These are phyloP conservation scores for Colletotrichum sp. DNA, from an alignment of 2,329 filamentous ascomycete species.

Conservation along the genomic window DNA sequence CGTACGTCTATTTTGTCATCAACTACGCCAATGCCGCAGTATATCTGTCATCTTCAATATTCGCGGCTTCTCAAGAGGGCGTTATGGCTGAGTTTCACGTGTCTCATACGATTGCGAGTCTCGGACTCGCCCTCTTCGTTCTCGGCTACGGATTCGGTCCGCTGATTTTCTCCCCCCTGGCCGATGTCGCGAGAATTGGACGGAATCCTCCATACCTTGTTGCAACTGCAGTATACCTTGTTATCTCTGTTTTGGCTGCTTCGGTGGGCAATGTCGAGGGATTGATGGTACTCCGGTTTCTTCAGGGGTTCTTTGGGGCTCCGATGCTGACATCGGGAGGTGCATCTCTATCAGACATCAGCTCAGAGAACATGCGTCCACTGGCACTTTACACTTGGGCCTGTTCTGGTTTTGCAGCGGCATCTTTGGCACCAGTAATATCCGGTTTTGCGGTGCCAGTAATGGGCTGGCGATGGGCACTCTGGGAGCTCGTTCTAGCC, in stretches of 20 bases:
- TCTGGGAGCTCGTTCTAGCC: conserved; percentile 44
- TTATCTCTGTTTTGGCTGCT: conserved; percentile 58
- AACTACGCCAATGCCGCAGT: conserved; percentile 58
- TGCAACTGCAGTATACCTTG: conserved; percentile 61
- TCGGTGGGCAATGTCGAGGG: conserved; percentile 58
- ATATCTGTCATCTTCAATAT: conserved; percentile 41
- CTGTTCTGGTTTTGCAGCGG: too few species aligned
- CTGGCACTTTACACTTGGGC: too few species aligned
- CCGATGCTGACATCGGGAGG: conserved; percentile 32
- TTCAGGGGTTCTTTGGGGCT: conserved; percentile 51
- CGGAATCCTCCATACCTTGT: conserved; percentile 63
- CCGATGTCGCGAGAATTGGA: conserved; percentile 62
- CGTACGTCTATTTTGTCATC: conserved; percentile 39
- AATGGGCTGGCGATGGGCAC: conserved; percentile 52
- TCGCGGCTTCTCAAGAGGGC: conserved; percentile 37
- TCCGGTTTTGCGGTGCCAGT: conserved; percentile 49
- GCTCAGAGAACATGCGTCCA: conserved; percentile 24
- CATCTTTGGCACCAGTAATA: conserved; percentile 44
- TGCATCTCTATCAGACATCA: conserved; percentile 32
- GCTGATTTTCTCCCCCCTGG: conserved; percentile 60
- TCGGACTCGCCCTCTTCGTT: conserved; percentile 63
- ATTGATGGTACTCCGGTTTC: conserved; percentile 55
- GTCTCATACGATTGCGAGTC: conserved; percentile 47
- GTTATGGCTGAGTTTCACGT: conserved; percentile 57
- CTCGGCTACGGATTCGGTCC: conserved; percentile 47